phyloP scores from a whole-genome alignment of 1,139 yeast species.

The Pichia sp. region DNA sequence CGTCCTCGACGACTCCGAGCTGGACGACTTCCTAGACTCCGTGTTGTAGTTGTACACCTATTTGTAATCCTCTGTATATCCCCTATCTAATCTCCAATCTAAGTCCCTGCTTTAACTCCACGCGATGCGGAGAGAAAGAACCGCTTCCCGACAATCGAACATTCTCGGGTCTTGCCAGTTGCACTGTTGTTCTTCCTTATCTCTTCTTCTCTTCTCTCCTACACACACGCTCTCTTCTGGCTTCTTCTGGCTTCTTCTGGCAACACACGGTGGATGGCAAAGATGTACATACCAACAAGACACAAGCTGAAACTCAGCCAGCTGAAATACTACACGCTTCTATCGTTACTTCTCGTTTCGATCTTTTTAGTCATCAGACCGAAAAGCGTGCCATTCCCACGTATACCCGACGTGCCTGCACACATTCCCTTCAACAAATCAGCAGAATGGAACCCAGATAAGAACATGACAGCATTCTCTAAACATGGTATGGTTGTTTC shows the following conservation, averaged over 20 bases:
- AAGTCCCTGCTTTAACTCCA: too few species aligned
- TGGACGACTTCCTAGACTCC: constrained; percentile 14
- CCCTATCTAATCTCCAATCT: too few species aligned
- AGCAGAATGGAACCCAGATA: constrained; percentile 40
- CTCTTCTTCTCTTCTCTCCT: too few species aligned
- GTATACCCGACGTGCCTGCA: constrained; percentile 27
- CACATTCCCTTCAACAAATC: constrained; percentile 29
- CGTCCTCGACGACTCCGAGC: constrained; percentile 3
- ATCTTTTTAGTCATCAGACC: neutral
- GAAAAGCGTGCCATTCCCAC: constrained; percentile 16
- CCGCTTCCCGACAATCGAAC: too few species aligned
- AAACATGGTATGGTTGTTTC: constrained; percentile 68
- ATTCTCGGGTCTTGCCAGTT: too few species aligned
- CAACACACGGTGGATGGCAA: neutral
- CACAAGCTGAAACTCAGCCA: neutral
- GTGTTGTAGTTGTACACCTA: too few species aligned
- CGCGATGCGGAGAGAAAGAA: too few species aligned
- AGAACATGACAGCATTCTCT: constrained; percentile 37
- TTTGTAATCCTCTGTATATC: too few species aligned
- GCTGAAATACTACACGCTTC: neutral
- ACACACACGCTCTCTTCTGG: neutral
- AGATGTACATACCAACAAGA: constrained; percentile 5
- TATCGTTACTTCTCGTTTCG: neutral
- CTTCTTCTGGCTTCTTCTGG: neutral
- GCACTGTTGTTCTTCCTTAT: too few species aligned